Base-by-base conservation (phyloP, 345 rosid species). In the Eucalyptus tenuipes region DNA sequence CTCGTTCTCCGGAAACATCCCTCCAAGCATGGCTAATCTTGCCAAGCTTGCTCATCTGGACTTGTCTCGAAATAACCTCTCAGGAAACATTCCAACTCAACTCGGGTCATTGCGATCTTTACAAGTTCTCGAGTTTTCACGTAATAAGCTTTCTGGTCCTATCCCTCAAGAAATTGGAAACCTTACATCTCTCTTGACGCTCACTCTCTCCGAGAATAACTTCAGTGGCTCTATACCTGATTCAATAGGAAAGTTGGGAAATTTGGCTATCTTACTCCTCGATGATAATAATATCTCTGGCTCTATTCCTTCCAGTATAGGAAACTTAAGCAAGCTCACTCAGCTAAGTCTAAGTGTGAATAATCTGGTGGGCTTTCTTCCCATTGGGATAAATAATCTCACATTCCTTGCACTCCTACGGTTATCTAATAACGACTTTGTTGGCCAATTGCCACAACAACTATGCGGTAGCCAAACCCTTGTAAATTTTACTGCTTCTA, bases 1-100 rank as follows among this genome's bases (percentile, higher is more conserved):
- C 86, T 89, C 90, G 18, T 7, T 92, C 20, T 90, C 71, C 16
- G 93, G 90, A 37, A 13, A 45, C 85, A 85, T 92, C 68, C 91
- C 93, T 45, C 53, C 90, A 8, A 87, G 52, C 24, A 86, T 92
- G 25, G 53, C 88, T n/a, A 87, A 88, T 27, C 92, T 91, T 13
- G 86, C 91, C 75, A 88, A 88, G 20, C 86, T 91, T 87, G 14
- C 75, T 71, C 10, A 6, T 55, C 88, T 91, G 31, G 90, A 91
- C 33, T 25, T 91, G 64, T 55, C 89, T 7, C 16, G 0, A 25
- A 91, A 91, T 64, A 2, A 16, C 9, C 80, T 89, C 27, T 79
- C 85, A 2, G 31, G 68, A 59, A 59, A 59, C 4, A 59, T 59
- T 59, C 68, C 68, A 27, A 27, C 31, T 59, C 68, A 6, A 59